phyloP scores from a whole-genome alignment of 208 protist genomes.

The Acanthamoeba sp. region DNA sequence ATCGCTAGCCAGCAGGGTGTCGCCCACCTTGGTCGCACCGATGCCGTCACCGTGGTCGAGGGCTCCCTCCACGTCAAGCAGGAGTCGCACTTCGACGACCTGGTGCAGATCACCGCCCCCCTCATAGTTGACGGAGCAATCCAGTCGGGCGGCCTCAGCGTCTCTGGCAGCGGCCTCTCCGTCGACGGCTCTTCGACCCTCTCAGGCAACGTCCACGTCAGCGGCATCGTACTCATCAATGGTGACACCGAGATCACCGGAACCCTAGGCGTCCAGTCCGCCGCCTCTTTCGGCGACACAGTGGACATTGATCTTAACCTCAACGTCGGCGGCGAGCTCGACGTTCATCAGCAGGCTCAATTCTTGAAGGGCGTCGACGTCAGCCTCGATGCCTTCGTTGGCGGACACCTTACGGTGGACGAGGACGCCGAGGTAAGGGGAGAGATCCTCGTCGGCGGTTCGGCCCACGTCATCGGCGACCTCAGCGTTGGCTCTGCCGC shows the following conservation, averaged over 20 bases:
- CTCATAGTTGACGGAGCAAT: background rate
- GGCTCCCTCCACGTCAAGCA: conserved; percentile 44
- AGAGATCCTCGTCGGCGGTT: conserved; percentile 29
- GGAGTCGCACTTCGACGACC: background rate
- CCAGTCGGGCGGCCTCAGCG: background rate
- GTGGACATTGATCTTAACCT: conserved; percentile 54
- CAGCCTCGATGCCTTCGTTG: background rate
- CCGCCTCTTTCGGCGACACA: conserved; percentile 1
- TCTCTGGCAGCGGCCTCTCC: background rate
- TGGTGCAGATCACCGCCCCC: background rate
- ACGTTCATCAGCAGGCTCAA: conserved; percentile 21
- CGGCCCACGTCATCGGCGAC: background rate
- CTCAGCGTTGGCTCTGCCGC: conserved; percentile 4
- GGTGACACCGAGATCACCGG: conserved; percentile 30
- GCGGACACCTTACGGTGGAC: conserved; percentile 34
- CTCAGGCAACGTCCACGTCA: conserved; percentile 8
- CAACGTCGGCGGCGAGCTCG: conserved; percentile 51
- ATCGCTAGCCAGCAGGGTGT: background rate
- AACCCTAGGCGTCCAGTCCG: conserved; percentile 10
- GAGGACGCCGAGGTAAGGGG: conserved; percentile 46
- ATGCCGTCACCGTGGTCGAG: conserved; percentile 8
- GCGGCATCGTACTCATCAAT: conserved; percentile 19
- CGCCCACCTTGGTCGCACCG: conserved; percentile 20
- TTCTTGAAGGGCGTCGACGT: conserved; percentile 40
- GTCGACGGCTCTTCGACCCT: conserved; percentile 16